Conservation (phyloP, 345 rosid genomes). For the Balakata baccata region DNA sequence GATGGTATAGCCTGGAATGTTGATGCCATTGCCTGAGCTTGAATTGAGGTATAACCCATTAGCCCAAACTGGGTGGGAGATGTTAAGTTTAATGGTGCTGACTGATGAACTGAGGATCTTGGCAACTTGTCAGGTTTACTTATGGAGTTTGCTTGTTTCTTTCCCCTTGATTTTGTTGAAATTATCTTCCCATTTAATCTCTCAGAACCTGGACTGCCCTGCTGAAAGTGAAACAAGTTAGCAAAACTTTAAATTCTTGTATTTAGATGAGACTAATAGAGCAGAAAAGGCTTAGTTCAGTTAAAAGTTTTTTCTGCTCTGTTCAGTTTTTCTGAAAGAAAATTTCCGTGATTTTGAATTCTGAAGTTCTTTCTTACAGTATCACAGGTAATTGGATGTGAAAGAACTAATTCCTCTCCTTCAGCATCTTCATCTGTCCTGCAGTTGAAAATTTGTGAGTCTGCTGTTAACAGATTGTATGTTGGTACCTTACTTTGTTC, state of each 20-base stretch:
- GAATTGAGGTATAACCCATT: constrained; percentile 30
- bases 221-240: constrained; percentile 18
- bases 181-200: constrained; percentile 23
- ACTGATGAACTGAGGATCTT: constrained; percentile 24
- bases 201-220: constrained; percentile 25
- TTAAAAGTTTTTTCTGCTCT: no score
- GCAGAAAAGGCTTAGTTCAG: not conserved
- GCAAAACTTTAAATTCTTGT: not conserved
- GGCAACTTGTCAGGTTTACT: constrained; percentile 18
- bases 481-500: not conserved
- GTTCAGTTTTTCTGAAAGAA: no score
- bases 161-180: constrained; percentile 34
- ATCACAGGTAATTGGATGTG: constrained; percentile 19
- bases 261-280: not conserved
- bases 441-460: constrained; percentile 19
- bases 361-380: constrained; percentile 27
- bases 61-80: constrained; percentile 34
- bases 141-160: constrained; percentile 28
- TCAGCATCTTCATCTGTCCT: constrained; percentile 54
- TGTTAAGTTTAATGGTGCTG: constrained; percentile 15
- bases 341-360: no score
- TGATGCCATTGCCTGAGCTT: constrained; percentile 29
- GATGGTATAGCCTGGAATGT: constrained; percentile 14
- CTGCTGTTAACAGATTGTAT: not conserved
- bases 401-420: constrained; percentile 44